phyloP scores from a whole-genome alignment of 192 early-diverging fungal species.

The Chytriomyces hyalinus region DNA sequence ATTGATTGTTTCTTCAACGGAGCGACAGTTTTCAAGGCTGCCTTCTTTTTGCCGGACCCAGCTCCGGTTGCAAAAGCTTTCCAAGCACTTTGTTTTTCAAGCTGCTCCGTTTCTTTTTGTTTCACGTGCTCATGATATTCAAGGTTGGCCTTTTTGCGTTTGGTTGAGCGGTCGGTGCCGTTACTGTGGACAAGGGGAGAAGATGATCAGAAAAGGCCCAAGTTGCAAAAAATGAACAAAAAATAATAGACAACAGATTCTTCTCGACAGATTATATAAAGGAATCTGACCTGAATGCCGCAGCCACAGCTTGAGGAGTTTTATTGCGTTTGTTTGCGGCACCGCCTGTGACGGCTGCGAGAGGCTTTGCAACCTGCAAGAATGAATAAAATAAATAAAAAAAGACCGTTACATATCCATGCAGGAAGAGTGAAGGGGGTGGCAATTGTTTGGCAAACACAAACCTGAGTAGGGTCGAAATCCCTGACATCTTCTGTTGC shows the following conservation, averaged over 20 bases:
- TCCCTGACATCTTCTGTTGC: conserved; percentile 53
- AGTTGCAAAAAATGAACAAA: no score
- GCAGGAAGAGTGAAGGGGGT: not conserved
- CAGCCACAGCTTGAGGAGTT: conserved; percentile 39
- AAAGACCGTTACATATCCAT: not conserved
- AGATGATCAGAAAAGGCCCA: no score
- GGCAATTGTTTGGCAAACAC: not conserved
- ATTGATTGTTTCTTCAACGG: conserved; percentile 73
- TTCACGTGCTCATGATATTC: conserved; percentile 40
- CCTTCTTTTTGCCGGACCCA: conserved; percentile 57
- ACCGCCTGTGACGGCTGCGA: conserved; percentile 35
- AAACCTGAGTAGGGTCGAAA: conserved; percentile 32
- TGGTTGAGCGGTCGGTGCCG: conserved; percentile 54
- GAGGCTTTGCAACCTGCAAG: conserved; percentile 28
- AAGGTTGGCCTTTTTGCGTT: conserved; percentile 56
- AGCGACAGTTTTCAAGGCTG: conserved; percentile 24
- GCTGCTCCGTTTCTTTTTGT: conserved; percentile 64
- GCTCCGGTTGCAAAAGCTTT: conserved; percentile 68
- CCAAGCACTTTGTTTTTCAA: conserved; percentile 77
- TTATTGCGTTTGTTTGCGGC: conserved; percentile 14
- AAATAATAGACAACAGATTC: no score
- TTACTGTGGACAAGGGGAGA: not conserved
- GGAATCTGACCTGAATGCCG: conserved; percentile 2
- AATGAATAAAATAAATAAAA: not conserved
- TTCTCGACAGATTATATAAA: not conserved